These are phyloP conservation scores for Inga oerstediana DNA, from an alignment of 306 rosid species.

Conservation along the genomic window DNA sequence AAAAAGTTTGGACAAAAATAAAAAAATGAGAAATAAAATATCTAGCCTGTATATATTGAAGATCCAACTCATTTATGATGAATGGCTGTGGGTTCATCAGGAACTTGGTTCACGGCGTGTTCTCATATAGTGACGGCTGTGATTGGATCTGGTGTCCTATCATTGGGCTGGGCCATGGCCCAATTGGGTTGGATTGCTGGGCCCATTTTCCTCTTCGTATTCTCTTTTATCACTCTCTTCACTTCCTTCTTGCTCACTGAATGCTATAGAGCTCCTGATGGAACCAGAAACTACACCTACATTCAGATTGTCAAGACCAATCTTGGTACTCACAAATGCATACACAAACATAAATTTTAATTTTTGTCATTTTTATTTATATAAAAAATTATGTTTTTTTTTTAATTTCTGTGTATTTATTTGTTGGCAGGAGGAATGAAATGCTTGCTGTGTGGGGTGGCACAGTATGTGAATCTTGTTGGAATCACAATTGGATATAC, in stretches of 20 bases:
- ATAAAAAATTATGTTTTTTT: too few relatives aligned
- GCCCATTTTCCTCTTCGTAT: neutral
- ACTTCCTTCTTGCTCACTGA: conserved; percentile 38
- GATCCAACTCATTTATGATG: neutral
- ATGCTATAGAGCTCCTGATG: conserved; percentile 50
- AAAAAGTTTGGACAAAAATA: neutral
- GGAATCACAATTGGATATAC: conserved; percentile 40
- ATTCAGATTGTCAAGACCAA: conserved; percentile 36
- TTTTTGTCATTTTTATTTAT: neutral
- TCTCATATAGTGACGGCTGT: conserved; percentile 55
- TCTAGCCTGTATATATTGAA: neutral
- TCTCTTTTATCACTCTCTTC: conserved; percentile 32
- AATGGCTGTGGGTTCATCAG: conserved; percentile 22
- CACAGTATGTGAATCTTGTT: conserved; percentile 40
- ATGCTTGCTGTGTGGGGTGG: conserved; percentile 37
- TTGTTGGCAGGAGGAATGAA: conserved; percentile 38
- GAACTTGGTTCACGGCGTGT: conserved; percentile 50
- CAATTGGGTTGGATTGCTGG: conserved; percentile 59
- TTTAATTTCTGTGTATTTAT: too few relatives aligned
- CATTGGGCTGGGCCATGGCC: conserved; percentile 50
- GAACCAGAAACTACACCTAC: conserved; percentile 43
- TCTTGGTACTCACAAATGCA: conserved; percentile 32
- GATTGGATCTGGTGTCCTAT: conserved; percentile 54
- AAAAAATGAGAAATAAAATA: neutral
- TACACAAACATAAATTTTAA: neutral